Evolutionary conservation across 805 yeast genomes (phyloP), one percentile per base, ranked within the genome.

Genomic region (Naumovozyma dairenensis): DNA sequence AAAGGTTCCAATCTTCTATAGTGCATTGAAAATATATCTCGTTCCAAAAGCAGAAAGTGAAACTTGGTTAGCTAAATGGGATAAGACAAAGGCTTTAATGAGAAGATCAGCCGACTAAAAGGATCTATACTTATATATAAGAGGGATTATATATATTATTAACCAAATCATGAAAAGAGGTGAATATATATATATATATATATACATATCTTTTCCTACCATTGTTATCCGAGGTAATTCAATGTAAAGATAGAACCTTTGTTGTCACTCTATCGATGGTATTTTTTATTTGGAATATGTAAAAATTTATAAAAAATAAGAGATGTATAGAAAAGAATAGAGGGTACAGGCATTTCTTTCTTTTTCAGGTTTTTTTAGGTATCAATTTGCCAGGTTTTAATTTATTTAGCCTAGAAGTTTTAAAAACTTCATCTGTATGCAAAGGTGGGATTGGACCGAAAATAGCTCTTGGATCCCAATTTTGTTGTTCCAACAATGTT

Each of bases 381-480:
- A 75, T 71, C 2, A 81, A 69, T 13, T 73, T 71, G 29, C 74
- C 65, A 2, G 75, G 69, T 41, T 80, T 64, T 35, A 66, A 59
- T 42, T 70, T 65, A n/a, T 74, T 63, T 3, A 68, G 54, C 33
- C 67, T 61, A 3, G 74, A 59, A n/a, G 42, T 43, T 24, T 41
- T 47, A 49, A 81, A 83, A 3, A 81, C 72, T 41, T 77, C 84
- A 34, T 75, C 83, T 60, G 79, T 74, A 33, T 75, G 71, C 37
- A 81, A 59, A 2, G 76, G 76, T 0, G 81, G 80, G 21, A 80
- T 70, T 5, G 81, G 78, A 0, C 94, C 94, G 59, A 85, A 83
- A 1, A 84, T 70, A 14, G 65, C 52, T 40, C 67, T 74, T 0
- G 92, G 87, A 48, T 84, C 78, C 39, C 78, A 59, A 19, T 51